Evolutionary conservation across 805 yeast species (phyloP).

Genomic region (Scheffersomyces lignosus): DNA sequence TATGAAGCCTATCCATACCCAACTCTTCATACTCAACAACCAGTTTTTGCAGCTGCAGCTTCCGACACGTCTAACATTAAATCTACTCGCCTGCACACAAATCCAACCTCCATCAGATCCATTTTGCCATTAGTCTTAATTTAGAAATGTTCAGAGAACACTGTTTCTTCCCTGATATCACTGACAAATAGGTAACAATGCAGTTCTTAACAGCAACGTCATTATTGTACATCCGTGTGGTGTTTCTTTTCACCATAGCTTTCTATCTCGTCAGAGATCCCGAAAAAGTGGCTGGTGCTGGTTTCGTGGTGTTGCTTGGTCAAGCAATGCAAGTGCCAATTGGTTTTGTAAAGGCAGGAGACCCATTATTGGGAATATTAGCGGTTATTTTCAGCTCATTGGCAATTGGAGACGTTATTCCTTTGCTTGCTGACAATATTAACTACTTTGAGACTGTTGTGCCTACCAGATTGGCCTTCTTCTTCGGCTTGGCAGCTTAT

Average conservation of each 20-base stretch:
- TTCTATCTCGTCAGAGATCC: slow-evolving; percentile 52
- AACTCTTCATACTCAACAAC: no score
- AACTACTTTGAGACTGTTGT: slow-evolving; percentile 59
- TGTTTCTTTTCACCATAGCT: slow-evolving; percentile 43
- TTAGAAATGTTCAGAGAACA: no score
- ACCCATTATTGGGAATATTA: slow-evolving; percentile 51
- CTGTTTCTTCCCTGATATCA: no score
- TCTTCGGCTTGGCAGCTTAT: slow-evolving; percentile 50
- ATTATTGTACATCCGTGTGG: slow-evolving; percentile 47
- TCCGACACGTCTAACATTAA: no score
- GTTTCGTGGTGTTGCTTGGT: slow-evolving; percentile 52
- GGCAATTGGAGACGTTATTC: slow-evolving; percentile 57
- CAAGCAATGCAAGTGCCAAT: slow-evolving; percentile 56
- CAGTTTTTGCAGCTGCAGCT: no score
- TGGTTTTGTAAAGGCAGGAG: slow-evolving; percentile 28
- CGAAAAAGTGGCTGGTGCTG: slow-evolving; percentile 40
- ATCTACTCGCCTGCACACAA: no score
- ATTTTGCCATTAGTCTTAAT: no score
- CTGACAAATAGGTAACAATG: no score
- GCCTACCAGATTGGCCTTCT: slow-evolving; percentile 54
- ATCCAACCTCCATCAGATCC: no score
- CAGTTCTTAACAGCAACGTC: slow-evolving; percentile 52
- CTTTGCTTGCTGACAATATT: slow-evolving; percentile 48
- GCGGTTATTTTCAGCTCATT: slow-evolving; percentile 45
- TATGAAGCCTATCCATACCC: no score